Conservation (phyloP, 139 green algal genomes). For the Chara braunii region DNA sequence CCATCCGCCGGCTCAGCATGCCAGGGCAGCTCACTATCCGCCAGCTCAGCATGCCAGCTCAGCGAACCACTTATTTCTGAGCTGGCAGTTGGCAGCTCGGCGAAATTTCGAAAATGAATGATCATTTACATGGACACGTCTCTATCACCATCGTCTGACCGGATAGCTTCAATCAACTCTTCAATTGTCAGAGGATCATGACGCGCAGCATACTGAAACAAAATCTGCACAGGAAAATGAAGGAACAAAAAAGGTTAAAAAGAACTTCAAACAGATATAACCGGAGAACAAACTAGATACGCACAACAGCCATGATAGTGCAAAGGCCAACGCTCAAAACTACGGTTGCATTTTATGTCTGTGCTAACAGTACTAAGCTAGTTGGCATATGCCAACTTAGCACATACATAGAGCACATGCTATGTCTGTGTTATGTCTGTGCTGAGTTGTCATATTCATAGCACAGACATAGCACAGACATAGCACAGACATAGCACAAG, state of each 20-base stretch:
- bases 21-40: constrained; percentile 1
- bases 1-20: too few species aligned
- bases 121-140: background rate
- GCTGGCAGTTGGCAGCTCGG: background rate
- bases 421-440: too few species aligned
- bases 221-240: constrained; percentile 33
- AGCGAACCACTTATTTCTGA: background rate
- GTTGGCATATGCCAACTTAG: background rate
- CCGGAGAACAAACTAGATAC: background rate
- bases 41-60: background rate
- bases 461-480: too few species aligned
- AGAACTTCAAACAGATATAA: background rate
- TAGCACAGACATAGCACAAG: too few species aligned
- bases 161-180: constrained; percentile 15
- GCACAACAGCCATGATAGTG: constrained; percentile 5
- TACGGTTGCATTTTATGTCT: background rate
- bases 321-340: background rate
- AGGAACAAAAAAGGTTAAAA: background rate
- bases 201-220: constrained; percentile 74
- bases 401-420: background rate
- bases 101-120: background rate
- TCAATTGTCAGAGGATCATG: constrained; percentile 49
- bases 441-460: too few species aligned
- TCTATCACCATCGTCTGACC: background rate
- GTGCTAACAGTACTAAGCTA: background rate